Conservation (phyloP, 2,329 filamentous ascomycete species). For the Gnomoniopsis sp. region DNA sequence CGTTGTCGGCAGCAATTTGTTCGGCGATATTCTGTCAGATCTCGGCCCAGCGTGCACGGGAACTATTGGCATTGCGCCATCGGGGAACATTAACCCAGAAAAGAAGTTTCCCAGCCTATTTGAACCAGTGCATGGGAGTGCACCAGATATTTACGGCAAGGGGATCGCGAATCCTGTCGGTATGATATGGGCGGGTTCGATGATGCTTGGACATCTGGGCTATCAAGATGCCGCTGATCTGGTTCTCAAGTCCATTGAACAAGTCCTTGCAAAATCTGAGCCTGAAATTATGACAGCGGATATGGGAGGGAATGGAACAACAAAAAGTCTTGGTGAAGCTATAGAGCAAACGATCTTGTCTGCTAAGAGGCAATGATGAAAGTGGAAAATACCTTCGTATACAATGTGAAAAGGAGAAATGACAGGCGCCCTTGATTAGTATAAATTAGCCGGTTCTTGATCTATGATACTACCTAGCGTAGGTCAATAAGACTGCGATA, state of each 20-base stretch:
- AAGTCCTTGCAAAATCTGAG: slow-evolving; percentile 47
- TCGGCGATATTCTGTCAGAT: slow-evolving; percentile 60
- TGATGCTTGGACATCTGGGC: slow-evolving; percentile 65
- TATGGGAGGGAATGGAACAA: slow-evolving; percentile 55
- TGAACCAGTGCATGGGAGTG: slow-evolving; percentile 61
- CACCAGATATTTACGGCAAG: slow-evolving; percentile 62
- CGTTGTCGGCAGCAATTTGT: slow-evolving; percentile 59
- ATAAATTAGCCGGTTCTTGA: too few relatives aligned
- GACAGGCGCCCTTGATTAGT: too few relatives aligned
- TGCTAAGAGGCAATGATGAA: too few relatives aligned
- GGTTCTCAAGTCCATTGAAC: slow-evolving; percentile 58
- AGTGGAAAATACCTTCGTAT: too few relatives aligned
- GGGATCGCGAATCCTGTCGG: slow-evolving; percentile 62
- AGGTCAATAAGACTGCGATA: too few relatives aligned
- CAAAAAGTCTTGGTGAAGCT: slow-evolving; percentile 56
- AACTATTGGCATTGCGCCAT: slow-evolving; percentile 65
- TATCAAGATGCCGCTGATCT: slow-evolving; percentile 52
- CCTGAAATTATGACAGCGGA: slow-evolving; percentile 54
- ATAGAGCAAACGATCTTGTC: slow-evolving; percentile 22
- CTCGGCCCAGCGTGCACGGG: slow-evolving; percentile 62
- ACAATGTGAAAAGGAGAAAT: too few relatives aligned
- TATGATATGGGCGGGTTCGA: slow-evolving; percentile 67
- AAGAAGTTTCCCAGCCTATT: slow-evolving; percentile 59
- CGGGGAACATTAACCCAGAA: slow-evolving; percentile 60
- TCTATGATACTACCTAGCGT: too few relatives aligned